Base-by-base conservation (phyloP, 2,329 filamentous ascomycete species). In the Sporothrix curviconia region DNA sequence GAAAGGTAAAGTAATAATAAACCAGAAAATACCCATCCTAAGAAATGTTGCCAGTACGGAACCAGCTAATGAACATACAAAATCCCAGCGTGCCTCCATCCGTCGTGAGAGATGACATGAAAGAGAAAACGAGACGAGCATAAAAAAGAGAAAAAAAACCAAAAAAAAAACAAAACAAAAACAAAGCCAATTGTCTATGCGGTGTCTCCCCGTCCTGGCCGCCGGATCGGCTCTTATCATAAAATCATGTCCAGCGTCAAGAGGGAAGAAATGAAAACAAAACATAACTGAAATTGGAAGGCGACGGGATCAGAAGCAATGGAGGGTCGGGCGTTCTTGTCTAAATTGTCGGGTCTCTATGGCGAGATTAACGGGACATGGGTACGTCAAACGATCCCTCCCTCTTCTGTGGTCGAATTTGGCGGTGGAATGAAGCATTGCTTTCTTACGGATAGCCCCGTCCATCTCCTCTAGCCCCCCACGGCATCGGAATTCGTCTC, bases 231-330 rank as follows among this genome's bases (percentile, higher is more conserved):
- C 55, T 36, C 55, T 36, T 60, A 58, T 66, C 62, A 59, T 66
- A 11, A n/a, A 64, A 59, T 65, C 65, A 59, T 64, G 49, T 63
- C 64, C 62, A 64, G 63, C 64, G 58, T 64, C 62, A 57, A 60
- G 46, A 61, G 51, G 63, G 59, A 39, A 22, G 3, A 34, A 43
- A 25, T n/a, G 28, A 32, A 42, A n/a, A 39, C 25, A 46, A 30
- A 54, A 56, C 30, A 34, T 11, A 42, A 28, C 17, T 14, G 36
- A 54, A 36, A 54, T 12, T 43, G 32, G 12, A 22, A 32, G 28
- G 28, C n/a, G 39, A 30, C 19, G 39, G 22, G 51, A 44, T 54
- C 11, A n/a, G 17, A 36, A n/a, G 11, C 19, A 22, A 22, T 7
- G n/a, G 22, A 55, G 44, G n/a, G 39, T 39, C 17, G 39, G 17